Evolutionary conservation across 176 grass and related monocot genomes (phyloP), one percentile per base, ranked within the genome.

Genomic region (Oryza meyeriana): DNA sequence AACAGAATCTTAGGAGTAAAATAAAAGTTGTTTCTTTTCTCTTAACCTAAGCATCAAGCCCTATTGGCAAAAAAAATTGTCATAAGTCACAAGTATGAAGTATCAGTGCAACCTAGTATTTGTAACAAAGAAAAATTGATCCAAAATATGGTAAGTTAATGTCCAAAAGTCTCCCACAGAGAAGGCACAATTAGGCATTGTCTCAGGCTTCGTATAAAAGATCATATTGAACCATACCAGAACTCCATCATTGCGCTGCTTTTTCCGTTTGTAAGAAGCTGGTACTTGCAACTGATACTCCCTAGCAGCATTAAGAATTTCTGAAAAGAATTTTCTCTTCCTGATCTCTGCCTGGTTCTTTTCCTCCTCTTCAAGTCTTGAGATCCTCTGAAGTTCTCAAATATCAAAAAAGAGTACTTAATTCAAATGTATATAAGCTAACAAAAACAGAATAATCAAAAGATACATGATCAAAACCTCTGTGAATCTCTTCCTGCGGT

Each of bases 191-290:
- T 69, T 41, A 72, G 41, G 32, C 71, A 26, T 8, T 25, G 30
- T 6, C 31, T 64, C 24, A 50, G 50, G 26, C 33, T 63, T 71
- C 20, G 55, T 44, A 59, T 65, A 80, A 50, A 68, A 28, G 17
- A 45, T 17, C 24, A 41, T 32, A 83, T 79, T 32, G 78, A 90
- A 52, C 13, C 64, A 44, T 79, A 99, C 96, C 96, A 82, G 83
- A 94, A 99, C 76, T 81, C 96, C 96, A 81, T 99, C 96, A 66
- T 99, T 99, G 79, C 93, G 82, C 64, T 95, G 96, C 62, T 99
- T 99, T 88, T 91, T 89, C 85, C 91, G 85, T 87, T 99, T 99
- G 62, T 93, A 84, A 34, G 87, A 76, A 87, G 83, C 91, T 25
- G 71, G 74, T 78, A 86, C 69, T 61, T 91, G 93, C 24, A 94